Evolutionary conservation across 495 filamentous ascomycete genomes (phyloP).

Genomic region (Achaetomiella virescens): DNA sequence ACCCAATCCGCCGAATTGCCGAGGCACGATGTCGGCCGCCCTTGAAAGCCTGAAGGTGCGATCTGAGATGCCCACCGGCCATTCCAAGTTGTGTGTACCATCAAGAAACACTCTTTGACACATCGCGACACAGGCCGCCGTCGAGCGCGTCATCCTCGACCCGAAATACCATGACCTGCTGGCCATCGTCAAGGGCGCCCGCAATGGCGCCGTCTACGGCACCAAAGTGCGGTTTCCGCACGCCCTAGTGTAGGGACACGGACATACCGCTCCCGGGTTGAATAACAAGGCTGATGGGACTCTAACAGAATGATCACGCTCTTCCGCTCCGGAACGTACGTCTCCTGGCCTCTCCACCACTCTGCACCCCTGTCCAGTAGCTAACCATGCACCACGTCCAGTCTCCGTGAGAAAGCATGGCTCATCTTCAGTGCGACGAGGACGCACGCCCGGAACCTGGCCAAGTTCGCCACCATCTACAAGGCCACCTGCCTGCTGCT

Average conservation of each 20-base stretch:
- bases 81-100: background rate
- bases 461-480: conserved; percentile 83
- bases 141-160: conserved; percentile 71
- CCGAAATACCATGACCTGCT: conserved; percentile 77
- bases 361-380: background rate
- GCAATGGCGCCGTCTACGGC: conserved; percentile 96
- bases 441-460: conserved; percentile 86
- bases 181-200: conserved; percentile 77
- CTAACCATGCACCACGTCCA: conserved; percentile 23
- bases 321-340: conserved; percentile 82
- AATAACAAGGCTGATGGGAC: conserved; percentile 30
- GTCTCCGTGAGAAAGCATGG: conserved; percentile 67
- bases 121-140: conserved; percentile 30
- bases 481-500: conserved; percentile 72
- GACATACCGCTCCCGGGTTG: background rate
- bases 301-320: conserved; percentile 76
- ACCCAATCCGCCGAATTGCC: conserved; percentile 18
- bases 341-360: background rate
- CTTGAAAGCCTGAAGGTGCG: conserved; percentile 34
- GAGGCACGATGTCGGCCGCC: conserved; percentile 32
- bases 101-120: conserved; percentile 7
- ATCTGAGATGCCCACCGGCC: background rate
- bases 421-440: conserved; percentile 80
- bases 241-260: conserved; percentile 69
- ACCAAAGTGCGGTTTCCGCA: conserved; percentile 98